phyloP scores from a whole-genome alignment of 2,329 filamentous ascomycete genomes.

The Aspergillus tamarii region DNA sequence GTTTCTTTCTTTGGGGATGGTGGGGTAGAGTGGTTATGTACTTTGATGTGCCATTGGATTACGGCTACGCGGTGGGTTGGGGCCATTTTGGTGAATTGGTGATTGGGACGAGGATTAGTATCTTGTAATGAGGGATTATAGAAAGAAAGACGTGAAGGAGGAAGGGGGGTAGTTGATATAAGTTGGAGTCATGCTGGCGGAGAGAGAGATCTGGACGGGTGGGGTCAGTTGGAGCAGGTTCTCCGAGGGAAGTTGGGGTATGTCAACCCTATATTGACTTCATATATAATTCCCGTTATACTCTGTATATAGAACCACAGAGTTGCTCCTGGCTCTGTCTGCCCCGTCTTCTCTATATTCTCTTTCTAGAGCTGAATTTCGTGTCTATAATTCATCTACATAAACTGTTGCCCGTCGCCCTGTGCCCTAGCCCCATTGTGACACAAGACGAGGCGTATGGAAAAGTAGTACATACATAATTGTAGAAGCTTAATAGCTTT shows the following conservation, averaged over 20 bases:
- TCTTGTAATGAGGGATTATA: not conserved
- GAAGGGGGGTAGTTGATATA: not conserved
- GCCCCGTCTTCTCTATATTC: not conserved
- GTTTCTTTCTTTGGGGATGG: not conserved
- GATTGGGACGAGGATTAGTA: not conserved
- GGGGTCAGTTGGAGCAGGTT: not conserved
- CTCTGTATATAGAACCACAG: too few relatives aligned
- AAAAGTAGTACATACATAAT: too few relatives aligned
- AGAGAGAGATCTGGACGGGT: not conserved
- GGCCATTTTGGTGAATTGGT: constrained; percentile 26
- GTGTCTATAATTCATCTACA: not conserved
- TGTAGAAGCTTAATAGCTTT: too few relatives aligned
- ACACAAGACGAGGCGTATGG: not conserved
- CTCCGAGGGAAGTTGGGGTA: not conserved
- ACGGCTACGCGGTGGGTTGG: constrained; percentile 37
- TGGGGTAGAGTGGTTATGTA: constrained; percentile 13
- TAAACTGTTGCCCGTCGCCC: not conserved
- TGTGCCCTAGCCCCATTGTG: not conserved
- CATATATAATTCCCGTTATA: not conserved
- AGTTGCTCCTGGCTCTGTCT: not conserved
- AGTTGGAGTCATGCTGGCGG: not conserved
- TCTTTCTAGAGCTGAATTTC: not conserved
- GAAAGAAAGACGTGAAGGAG: not conserved
- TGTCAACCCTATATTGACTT: not conserved
- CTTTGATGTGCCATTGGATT: constrained; percentile 44